Percentiles rank a stretch among this genome's conserved stretches.
Evolutionary conservation across 2,329 filamentous ascomycete species (phyloP).

Genomic region (Phyllachora maydis): DNA sequence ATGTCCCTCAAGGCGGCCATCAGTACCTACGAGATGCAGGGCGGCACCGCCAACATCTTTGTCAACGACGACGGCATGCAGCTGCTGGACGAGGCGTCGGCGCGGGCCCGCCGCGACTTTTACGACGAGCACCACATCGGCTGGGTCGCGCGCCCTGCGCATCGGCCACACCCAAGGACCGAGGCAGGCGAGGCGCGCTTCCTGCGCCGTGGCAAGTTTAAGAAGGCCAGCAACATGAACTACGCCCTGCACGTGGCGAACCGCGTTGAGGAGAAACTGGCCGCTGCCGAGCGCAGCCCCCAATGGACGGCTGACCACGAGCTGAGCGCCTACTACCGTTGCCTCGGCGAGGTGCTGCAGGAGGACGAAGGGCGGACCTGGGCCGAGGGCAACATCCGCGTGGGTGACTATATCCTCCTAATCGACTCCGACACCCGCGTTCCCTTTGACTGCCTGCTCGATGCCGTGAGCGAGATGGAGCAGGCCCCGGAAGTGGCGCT

Average conservation of each 20-base stretch:
- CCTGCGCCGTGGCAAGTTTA: constrained; percentile 37
- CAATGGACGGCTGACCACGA: constrained; percentile 17
- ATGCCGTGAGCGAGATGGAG: constrained; percentile 53
- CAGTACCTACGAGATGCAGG: constrained; percentile 36
- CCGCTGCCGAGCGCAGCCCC: constrained; percentile 15
- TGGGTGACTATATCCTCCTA: constrained; percentile 34
- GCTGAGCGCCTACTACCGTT: constrained; percentile 19
- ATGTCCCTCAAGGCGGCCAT: constrained; percentile 34
- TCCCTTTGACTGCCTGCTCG: constrained; percentile 44
- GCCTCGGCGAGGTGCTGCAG: constrained; percentile 21
- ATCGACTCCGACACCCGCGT: constrained; percentile 36
- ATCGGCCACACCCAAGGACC: constrained; percentile 25
- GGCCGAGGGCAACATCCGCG: constrained; percentile 33
- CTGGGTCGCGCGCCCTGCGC: constrained; percentile 28
- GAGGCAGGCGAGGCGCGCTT: constrained; percentile 27
- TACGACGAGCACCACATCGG: constrained; percentile 37
- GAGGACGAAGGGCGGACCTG: constrained; percentile 29
- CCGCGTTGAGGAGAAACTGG: constrained; percentile 31
- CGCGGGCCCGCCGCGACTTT: constrained; percentile 26
- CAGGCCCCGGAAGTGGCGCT: constrained; percentile 49
- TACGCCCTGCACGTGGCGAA: constrained; percentile 34
- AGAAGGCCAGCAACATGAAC: constrained; percentile 51
- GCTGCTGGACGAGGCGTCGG: constrained; percentile 26
- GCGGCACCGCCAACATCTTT: constrained; percentile 47
- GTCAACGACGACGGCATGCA: constrained; percentile 52